Evolutionary conservation across 2,329 filamentous ascomycete species (phyloP).

Genomic region (Mycosphaerella sp.): DNA sequence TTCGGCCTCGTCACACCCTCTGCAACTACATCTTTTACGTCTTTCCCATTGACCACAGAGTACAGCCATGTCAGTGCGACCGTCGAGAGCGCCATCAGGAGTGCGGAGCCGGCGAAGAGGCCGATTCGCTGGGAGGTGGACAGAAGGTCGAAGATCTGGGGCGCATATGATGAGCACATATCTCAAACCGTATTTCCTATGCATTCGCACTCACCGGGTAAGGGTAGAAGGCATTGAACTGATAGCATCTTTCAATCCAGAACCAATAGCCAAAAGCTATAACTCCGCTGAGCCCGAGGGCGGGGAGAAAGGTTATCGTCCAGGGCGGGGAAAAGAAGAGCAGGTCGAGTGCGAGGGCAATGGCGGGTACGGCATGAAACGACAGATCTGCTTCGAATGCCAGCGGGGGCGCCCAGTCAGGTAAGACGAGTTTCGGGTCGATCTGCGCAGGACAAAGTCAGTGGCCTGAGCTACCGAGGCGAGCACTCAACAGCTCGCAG

Average conservation of each 20-base stretch:
- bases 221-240: constrained; percentile 66
- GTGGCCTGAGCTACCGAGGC: neutral
- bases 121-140: constrained; percentile 58
- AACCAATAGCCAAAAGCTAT: constrained; percentile 66
- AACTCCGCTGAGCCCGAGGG: constrained; percentile 51
- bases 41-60: constrained; percentile 54
- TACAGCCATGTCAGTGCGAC: constrained; percentile 64
- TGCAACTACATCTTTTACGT: constrained; percentile 14
- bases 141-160: constrained; percentile 58
- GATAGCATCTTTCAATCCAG: constrained; percentile 69
- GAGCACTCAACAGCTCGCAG: constrained; percentile 12
- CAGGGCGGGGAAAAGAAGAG: constrained; percentile 66
- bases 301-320: constrained; percentile 56
- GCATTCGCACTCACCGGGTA: constrained; percentile 53
- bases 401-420: constrained; percentile 37
- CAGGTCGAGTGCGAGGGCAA: constrained; percentile 59
- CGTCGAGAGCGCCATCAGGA: constrained; percentile 66
- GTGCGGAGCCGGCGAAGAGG: constrained; percentile 41
- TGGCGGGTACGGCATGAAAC: constrained; percentile 60
- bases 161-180: neutral
- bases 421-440: constrained; percentile 49
- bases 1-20: constrained; percentile 15
- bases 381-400: constrained; percentile 52
- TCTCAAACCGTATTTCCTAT: neutral
- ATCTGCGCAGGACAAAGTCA: constrained; percentile 24